Conservation (phyloP, 108 stramenopile genomes). For the Asterionellopsis glacialis region DNA sequence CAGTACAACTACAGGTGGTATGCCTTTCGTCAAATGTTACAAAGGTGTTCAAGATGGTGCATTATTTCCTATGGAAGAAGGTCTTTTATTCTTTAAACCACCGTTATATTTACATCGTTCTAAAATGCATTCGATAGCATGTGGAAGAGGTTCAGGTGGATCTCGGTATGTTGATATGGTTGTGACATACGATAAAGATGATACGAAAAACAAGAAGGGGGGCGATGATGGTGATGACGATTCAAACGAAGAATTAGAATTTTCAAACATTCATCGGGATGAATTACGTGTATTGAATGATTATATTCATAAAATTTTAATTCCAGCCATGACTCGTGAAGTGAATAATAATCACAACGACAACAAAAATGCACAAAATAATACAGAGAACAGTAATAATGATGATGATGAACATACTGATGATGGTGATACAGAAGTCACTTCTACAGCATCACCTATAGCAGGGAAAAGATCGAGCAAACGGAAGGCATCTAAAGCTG, state of each 20-base stretch:
- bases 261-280: conserved; percentile 73
- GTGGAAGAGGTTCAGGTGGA: conserved; percentile 61
- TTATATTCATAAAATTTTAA: conserved; percentile 66
- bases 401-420: conserved; percentile 8
- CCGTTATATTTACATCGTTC: conserved; percentile 64
- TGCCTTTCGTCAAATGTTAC: conserved; percentile 81
- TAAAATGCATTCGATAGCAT: conserved; percentile 51
- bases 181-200: conserved; percentile 14
- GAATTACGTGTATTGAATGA: conserved; percentile 57
- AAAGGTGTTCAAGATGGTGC: conserved; percentile 72
- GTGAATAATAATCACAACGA: conserved; percentile 16
- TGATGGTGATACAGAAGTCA: neutral
- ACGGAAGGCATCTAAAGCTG: conserved; percentile 32
- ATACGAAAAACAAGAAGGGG: too few species aligned
- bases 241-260: conserved; percentile 40
- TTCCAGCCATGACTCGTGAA: conserved; percentile 69
- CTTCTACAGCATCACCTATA: too few species aligned
- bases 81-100: conserved; percentile 77
- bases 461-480: conserved; percentile 8
- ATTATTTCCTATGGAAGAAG: conserved; percentile 66
- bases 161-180: conserved; percentile 71
- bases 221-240: conserved; percentile 12
- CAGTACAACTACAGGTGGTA: conserved; percentile 52
- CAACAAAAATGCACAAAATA: conserved; percentile 7
- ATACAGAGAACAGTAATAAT: conserved; percentile 6